A percentile compares a stretch with the other conserved stretches of the same genome.
Evolutionary conservation across 768 basidiomycete species (phyloP).

Genomic region (Chiua virens): DNA sequence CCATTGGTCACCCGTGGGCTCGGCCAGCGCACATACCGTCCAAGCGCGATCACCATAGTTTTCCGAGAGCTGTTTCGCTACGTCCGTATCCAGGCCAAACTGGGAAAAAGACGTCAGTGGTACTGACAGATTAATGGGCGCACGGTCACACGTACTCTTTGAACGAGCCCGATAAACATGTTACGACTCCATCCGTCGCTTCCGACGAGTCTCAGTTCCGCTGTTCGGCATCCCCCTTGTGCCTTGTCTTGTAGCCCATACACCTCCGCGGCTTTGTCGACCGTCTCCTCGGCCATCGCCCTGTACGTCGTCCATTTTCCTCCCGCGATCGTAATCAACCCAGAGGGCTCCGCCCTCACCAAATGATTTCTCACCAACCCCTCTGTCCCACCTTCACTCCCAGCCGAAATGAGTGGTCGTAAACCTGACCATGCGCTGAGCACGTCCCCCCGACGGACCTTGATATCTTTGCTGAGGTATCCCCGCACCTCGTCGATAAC

Average conservation of each 20-base stretch:
- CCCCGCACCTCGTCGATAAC: constrained; percentile 89
- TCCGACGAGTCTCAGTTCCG: constrained; percentile 79
- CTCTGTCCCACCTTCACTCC: constrained; percentile 71
- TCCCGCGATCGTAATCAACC: constrained; percentile 91
- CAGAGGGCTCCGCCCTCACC: constrained; percentile 77
- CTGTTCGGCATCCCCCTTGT: constrained; percentile 72
- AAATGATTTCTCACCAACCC: constrained; percentile 92
- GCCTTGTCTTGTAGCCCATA: constrained; percentile 62
- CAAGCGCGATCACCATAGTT: constrained; percentile 97
- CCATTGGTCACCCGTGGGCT: constrained; percentile 76
- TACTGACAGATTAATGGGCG: background rate
- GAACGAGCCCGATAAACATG: constrained; percentile 96
- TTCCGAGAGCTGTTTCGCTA: constrained; percentile 90
- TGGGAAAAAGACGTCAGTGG: constrained; percentile 26
- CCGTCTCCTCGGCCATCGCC: constrained; percentile 93
- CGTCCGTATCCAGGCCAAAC: constrained; percentile 90
- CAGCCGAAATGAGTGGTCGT: constrained; percentile 86
- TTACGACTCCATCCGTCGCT: constrained; percentile 93
- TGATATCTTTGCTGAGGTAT: constrained; percentile 90
- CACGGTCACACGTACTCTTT: constrained; percentile 57
- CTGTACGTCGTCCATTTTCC: constrained; percentile 99
- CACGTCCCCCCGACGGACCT: constrained; percentile 92
- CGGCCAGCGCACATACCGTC: constrained; percentile 83
- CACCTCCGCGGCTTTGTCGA: constrained; percentile 80
- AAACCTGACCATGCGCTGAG: constrained; percentile 94